Evolutionary conservation across 202 grass and related monocot species (phyloP), one percentile per base, ranked within the genome.

Genomic region (Zizania palustris): DNA sequence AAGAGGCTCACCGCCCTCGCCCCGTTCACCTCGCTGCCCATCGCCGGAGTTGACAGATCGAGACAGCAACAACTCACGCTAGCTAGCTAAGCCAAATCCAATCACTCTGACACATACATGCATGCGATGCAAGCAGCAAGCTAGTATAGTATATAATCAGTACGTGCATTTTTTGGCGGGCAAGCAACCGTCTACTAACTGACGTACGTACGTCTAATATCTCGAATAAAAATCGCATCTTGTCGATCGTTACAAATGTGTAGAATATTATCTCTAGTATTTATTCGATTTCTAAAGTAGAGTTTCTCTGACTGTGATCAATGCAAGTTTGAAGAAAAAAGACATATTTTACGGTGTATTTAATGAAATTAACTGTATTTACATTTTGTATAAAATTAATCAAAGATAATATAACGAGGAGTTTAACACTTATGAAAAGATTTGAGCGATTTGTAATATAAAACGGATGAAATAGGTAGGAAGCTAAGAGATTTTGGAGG

Each of bases 1-100:
- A 73, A 3, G 13, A 87, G 56, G 69, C 69, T 69, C 45, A 19
- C 45, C 10, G 80, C 80, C 46, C 56, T 83, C 0, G 38, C 57
- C 1, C 19, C 7, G 3, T 55, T 18, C 10, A 38, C 58, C 6
- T 69, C 39, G 1, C 21, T 33, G 1, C 21, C 36, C 85, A 82
- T 87, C 16, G 38, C 4, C 37, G 42, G 19, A 71, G 11, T 36
- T 7, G 18, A 21, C 35, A 3, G 14, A n/a, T n/a, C n/a, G n/a
- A 18, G 36, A 55, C 13, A 13, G 14, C 3, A 35, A 41, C 15
- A 51, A 51, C 19, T 9, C n/a, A 69, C 44, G 1, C 2, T 19
- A 44, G 28, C 28, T 28, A 28, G 28, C 28, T 28, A 28, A 2
- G 28, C 28, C 28, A 28, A 28, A 28, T 16, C 16, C n/a, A 65